A percentile compares a stretch with the other conserved stretches of the same genome.
Conservation (phyloP, 805 yeast genomes). For the Candida stauntonica region DNA sequence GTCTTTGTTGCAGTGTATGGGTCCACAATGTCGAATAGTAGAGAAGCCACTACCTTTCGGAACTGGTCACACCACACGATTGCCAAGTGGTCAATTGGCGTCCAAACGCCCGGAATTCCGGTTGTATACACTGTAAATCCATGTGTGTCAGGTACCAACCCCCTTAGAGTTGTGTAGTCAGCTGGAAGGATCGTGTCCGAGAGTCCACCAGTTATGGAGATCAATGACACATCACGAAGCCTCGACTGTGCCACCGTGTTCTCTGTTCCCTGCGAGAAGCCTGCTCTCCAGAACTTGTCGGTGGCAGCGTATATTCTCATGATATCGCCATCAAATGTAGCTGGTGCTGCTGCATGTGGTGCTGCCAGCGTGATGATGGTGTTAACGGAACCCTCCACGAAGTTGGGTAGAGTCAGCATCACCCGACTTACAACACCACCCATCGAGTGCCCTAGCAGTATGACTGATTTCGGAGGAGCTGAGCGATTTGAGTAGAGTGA, state of each 20-base stretch:
- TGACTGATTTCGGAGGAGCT: slow-evolving; percentile 59
- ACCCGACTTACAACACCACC: slow-evolving; percentile 94
- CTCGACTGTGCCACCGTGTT: slow-evolving; percentile 40
- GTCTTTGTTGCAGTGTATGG: slow-evolving; percentile 44
- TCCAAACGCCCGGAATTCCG: slow-evolving; percentile 89
- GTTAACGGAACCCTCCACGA: slow-evolving; percentile 65
- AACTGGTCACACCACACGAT: slow-evolving; percentile 95
- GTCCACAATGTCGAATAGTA: slow-evolving; percentile 60
- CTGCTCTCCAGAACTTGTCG: slow-evolving; percentile 76
- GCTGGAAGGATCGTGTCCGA: slow-evolving; percentile 80
- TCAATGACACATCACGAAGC: slow-evolving; percentile 54
- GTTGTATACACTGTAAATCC: slow-evolving; percentile 84
- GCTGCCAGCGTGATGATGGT: slow-evolving; percentile 83
- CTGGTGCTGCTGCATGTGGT: slow-evolving; percentile 90
- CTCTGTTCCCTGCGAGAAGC: slow-evolving; percentile 47
- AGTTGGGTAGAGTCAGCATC: slow-evolving; percentile 76
- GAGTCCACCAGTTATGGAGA: slow-evolving; percentile 89
- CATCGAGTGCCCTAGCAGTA: slow-evolving; percentile 90
- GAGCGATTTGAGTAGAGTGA: slow-evolving; percentile 47
- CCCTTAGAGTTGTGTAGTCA: slow-evolving; percentile 75
- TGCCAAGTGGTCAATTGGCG: slow-evolving; percentile 91
- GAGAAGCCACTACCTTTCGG: slow-evolving; percentile 54
- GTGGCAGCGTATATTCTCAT: slow-evolving; percentile 66
- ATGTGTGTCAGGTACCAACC: slow-evolving; percentile 64
- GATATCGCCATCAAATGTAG: slow-evolving; percentile 88